phyloP scores from a whole-genome alignment of 345 rosid genomes.

The Isatis tinctoria region DNA sequence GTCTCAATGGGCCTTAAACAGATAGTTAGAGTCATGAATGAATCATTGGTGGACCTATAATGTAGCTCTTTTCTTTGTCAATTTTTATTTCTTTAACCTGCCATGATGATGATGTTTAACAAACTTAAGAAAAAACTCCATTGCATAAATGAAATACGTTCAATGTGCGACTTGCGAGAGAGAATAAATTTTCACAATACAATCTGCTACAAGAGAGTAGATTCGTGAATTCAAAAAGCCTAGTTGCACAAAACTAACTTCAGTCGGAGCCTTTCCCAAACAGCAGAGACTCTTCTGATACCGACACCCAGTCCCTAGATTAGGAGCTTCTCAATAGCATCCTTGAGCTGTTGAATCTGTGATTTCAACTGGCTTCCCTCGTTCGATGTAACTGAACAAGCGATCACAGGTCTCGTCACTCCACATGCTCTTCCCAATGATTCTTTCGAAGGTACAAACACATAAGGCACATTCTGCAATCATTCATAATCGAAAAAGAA shows the following conservation, averaged over 20 bases:
- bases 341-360: slow-evolving; percentile 80
- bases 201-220: neutral
- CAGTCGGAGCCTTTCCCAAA: slow-evolving; percentile 53
- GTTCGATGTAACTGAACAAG: slow-evolving; percentile 74
- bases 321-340: slow-evolving; percentile 84
- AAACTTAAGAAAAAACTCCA: neutral
- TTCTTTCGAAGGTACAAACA: slow-evolving; percentile 87
- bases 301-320: slow-evolving; percentile 48
- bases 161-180: too few species aligned
- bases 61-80: neutral
- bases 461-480: slow-evolving; percentile 80
- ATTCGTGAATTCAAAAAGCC: too few species aligned
- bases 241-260: slow-evolving; percentile 8
- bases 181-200: neutral
- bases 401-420: slow-evolving; percentile 79
- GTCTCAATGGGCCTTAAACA: neutral
- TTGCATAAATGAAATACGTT: neutral
- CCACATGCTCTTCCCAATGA: slow-evolving; percentile 93
- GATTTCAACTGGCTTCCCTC: slow-evolving; percentile 76
- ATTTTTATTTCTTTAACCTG: neutral
- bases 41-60: neutral
- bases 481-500: neutral
- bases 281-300: slow-evolving; percentile 75
- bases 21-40: neutral
- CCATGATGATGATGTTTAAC: neutral